Conservation (phyloP, 1,139 yeast genomes). For the Candida glucosophila region DNA sequence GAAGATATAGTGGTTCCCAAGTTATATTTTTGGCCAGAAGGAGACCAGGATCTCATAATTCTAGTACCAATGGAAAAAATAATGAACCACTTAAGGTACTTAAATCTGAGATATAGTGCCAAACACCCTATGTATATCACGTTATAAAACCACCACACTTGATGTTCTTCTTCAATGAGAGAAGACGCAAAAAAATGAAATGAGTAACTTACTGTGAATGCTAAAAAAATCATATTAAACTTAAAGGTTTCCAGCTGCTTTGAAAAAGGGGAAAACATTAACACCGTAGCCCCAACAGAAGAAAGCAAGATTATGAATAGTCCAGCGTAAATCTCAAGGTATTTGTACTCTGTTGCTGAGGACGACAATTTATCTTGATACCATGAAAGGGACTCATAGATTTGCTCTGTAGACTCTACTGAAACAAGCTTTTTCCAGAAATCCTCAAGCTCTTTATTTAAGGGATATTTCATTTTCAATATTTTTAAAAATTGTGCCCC, state of each 20-base stretch:
- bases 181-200: slow-evolving; percentile 79
- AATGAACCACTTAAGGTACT: slow-evolving; percentile 12
- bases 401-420: slow-evolving; percentile 10
- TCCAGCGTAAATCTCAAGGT: slow-evolving; percentile 43
- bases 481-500: slow-evolving; percentile 47
- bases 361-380: slow-evolving; percentile 52
- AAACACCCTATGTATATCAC: slow-evolving; percentile 8
- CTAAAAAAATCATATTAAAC: slow-evolving; percentile 10
- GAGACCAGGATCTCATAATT: slow-evolving; percentile 75
- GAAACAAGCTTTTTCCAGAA: slow-evolving; percentile 9
- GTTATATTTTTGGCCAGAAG: slow-evolving; percentile 75
- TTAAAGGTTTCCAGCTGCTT: background rate
- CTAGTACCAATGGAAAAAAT: slow-evolving; percentile 40
- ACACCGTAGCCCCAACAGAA: slow-evolving; percentile 21
- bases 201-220: slow-evolving; percentile 38
- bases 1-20: slow-evolving; percentile 37
- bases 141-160: slow-evolving; percentile 84
- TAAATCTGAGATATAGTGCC: slow-evolving; percentile 1
- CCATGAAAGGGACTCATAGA: slow-evolving; percentile 31
- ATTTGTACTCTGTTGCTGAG: slow-evolving; percentile 70
- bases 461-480: slow-evolving; percentile 17
- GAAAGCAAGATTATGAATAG: slow-evolving; percentile 22
- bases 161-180: slow-evolving; percentile 94
- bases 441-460: slow-evolving; percentile 5
- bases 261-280: slow-evolving; percentile 10